Percentiles rank a stretch among this genome's conserved stretches.
Evolutionary conservation across 208 protist species (phyloP).

Genomic region (Crithidia acanthocephali): DNA sequence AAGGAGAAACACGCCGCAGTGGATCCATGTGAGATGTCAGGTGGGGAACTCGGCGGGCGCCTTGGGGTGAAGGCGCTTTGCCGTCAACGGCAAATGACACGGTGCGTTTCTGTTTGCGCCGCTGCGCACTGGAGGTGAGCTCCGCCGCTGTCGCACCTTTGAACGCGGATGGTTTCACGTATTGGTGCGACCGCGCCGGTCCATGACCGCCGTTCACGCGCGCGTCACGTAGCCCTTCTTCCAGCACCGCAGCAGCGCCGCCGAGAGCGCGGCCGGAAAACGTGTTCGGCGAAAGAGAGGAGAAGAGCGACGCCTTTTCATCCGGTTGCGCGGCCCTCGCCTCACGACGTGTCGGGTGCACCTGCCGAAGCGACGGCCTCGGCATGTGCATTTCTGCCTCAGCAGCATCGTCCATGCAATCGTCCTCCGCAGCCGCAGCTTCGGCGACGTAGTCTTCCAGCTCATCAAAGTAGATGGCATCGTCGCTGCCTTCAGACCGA

Average conservation of each 20-base stretch:
- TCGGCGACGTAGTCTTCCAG: neutral
- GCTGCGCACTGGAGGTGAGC: constrained; percentile 12
- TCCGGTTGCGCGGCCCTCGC: too few species aligned
- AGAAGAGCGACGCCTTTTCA: constrained; percentile 23
- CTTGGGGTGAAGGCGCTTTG: neutral
- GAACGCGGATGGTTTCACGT: constrained; percentile 11
- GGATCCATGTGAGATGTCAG: constrained; percentile 1
- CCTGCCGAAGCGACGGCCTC: neutral
- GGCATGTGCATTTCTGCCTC: neutral
- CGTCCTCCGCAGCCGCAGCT: neutral
- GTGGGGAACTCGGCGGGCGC: neutral
- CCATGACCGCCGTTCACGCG: neutral
- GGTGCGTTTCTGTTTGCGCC: constrained; percentile 5
- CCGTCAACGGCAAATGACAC: constrained; percentile 28
- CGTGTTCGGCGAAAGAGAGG: constrained; percentile 23
- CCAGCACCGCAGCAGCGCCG: neutral
- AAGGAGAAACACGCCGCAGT: neutral
- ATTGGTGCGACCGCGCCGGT: neutral
- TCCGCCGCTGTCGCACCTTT: constrained; percentile 1
- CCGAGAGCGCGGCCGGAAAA: constrained; percentile 19
- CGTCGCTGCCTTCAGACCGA: neutral
- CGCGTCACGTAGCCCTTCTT: neutral
- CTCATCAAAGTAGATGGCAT: constrained; percentile 14
- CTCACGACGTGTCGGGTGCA: neutral
- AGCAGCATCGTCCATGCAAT: neutral